Evolutionary conservation across 2,329 filamentous ascomycete species (phyloP).

Genomic region (Ceratocystis cacaofunesta): DNA sequence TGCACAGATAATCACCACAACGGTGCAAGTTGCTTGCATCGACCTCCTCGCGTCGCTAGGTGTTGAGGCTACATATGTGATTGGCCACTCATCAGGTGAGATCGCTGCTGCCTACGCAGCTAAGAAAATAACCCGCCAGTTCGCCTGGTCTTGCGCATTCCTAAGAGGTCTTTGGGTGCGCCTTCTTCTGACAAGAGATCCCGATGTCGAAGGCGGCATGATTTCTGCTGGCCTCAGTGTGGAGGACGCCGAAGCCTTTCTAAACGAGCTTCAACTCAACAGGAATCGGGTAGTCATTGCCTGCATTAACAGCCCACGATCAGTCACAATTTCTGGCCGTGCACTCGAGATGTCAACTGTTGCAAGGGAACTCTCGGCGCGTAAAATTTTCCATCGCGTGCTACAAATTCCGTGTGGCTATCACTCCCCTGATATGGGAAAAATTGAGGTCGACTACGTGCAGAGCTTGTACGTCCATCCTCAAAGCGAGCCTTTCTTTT

Average conservation of each 20-base stretch:
- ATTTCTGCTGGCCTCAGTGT: slow-evolving; percentile 27
- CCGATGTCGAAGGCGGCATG: slow-evolving; percentile 28
- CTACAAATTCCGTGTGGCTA: slow-evolving; percentile 30
- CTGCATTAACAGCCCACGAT: slow-evolving; percentile 32
- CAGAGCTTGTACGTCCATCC: neutral
- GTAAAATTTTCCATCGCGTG: slow-evolving; percentile 24
- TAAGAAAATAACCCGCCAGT: slow-evolving; percentile 25
- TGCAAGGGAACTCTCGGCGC: slow-evolving; percentile 23
- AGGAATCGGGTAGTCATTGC: slow-evolving; percentile 25
- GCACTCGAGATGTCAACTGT: slow-evolving; percentile 23
- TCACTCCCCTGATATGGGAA: slow-evolving; percentile 32
- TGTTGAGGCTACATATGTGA: slow-evolving; percentile 24
- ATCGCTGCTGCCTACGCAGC: slow-evolving; percentile 32
- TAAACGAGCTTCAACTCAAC: slow-evolving; percentile 21
- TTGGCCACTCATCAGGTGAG: slow-evolving; percentile 35
- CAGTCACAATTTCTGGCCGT: slow-evolving; percentile 31
- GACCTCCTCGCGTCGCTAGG: slow-evolving; percentile 26
- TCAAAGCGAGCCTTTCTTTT: neutral
- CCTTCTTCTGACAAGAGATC: slow-evolving; percentile 21
- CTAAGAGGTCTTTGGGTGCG: slow-evolving; percentile 27
- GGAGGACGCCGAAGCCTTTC: slow-evolving; percentile 19
- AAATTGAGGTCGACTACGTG: slow-evolving; percentile 27
- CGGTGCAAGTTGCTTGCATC: slow-evolving; percentile 30
- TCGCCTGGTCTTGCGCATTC: slow-evolving; percentile 30
- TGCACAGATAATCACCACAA: slow-evolving; percentile 30